These are phyloP conservation scores for Trichoderma simmonsii DNA, from an alignment of 2,329 filamentous ascomycete genomes.

Conservation along the genomic window DNA sequence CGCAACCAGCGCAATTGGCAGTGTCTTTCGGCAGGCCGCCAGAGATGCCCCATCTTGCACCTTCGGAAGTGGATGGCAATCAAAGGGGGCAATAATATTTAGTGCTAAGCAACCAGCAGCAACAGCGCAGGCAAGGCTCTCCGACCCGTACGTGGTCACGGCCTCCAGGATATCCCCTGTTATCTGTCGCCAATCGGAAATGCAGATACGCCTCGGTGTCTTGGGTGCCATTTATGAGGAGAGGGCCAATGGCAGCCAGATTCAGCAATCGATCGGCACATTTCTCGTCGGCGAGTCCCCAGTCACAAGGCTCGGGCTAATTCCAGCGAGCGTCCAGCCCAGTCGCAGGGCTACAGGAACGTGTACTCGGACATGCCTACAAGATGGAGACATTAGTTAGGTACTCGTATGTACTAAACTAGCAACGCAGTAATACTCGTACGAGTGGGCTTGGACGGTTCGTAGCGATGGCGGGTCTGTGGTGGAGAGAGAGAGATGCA, in stretches of 20 bases:
- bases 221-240: slow-evolving; percentile 7
- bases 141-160: background rate
- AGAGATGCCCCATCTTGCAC: background rate
- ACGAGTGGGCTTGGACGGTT: background rate
- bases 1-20: background rate
- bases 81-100: slow-evolving; percentile 9
- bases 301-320: background rate
- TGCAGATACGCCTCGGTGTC: slow-evolving; percentile 2
- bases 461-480: background rate
- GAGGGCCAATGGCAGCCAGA: background rate
- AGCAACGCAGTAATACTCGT: background rate
- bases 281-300: background rate
- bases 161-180: slow-evolving; percentile 6
- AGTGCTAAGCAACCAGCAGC: background rate
- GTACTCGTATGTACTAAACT: background rate
- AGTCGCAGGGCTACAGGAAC: background rate
- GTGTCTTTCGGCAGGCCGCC: background rate
- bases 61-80: slow-evolving; percentile 16
- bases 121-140: background rate
- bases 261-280: slow-evolving; percentile 12
- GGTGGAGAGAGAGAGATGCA: background rate
- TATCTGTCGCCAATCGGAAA: slow-evolving; percentile 17
- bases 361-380: background rate
- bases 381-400: background rate
- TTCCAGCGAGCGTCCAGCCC: background rate